These are phyloP conservation scores for Handroanthus guayacan DNA, from an alignment of 257 asterid genomes.

Conservation along the genomic window DNA sequence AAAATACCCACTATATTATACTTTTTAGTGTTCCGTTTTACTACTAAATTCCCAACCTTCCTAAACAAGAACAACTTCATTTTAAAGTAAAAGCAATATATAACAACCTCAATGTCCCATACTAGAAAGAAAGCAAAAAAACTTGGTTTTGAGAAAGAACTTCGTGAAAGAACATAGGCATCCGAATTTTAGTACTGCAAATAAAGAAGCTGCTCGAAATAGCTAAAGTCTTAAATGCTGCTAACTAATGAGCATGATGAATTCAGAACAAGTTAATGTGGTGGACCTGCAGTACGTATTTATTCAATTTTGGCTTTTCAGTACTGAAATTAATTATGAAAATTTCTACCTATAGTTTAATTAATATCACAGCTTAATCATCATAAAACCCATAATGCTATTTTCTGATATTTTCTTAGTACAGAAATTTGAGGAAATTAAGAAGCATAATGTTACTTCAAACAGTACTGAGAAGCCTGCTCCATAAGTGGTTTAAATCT, in stretches of 20 bases:
- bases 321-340: not conserved
- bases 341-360: not conserved
- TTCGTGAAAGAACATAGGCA: not conserved
- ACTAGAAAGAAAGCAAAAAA: not conserved
- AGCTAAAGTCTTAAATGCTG: slow-evolving; percentile 10
- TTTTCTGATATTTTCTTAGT: not conserved
- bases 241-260: not conserved
- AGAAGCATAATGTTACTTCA: not conserved
- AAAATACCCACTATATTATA: too few relatives aligned
- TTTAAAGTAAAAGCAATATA: too few relatives aligned
- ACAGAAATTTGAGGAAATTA: not conserved
- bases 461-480: not conserved
- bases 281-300: too few relatives aligned
- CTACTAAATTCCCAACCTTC: too few relatives aligned
- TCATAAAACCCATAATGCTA: not conserved
- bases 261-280: too few relatives aligned
- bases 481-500: not conserved
- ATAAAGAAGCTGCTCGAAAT: not conserved
- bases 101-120: too few relatives aligned
- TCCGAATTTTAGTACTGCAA: not conserved
- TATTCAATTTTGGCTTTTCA: not conserved
- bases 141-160: not conserved
- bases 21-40: too few relatives aligned
- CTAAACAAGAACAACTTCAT: too few relatives aligned
- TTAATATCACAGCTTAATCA: not conserved